Base-by-base conservation (phyloP, 345 rosid genomes). In the Eutrema heterophyllum region DNA sequence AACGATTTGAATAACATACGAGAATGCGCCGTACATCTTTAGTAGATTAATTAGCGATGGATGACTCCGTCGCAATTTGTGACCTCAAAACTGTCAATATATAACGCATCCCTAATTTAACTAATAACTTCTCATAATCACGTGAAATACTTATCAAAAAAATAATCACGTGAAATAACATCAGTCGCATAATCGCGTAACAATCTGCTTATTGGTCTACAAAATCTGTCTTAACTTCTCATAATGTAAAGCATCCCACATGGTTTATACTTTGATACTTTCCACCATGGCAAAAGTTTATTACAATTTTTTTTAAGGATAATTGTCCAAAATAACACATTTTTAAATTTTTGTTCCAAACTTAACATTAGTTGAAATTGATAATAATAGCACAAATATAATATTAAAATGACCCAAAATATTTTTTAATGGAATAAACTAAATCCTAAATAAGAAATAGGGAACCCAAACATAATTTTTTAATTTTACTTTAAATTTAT, bases 211-310 rank as follows among this genome's bases (percentile, higher is more conserved):
- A 24, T n/a, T 45, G 66, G 66, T 55, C 51, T 65, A 48, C 50
- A 55, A 36, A 33, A 65, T 10, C 52, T 58, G 60, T 66, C 51
- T 56, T 29, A 36, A 65, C 51, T 46, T 53, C 27, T 72, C 29
- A 46, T 60, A 71, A 75, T 64, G 67, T 73, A 68, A 70, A 48
- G 80, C 87, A 83, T 48, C 77, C 84, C 88, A 83, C 81, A 83
- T 83, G 90, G 64, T 33, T 9, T 66, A 52, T 68, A 71, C 81
- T 56, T 33, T 33, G 61, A 56, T 56, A 56, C 41, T 80, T 81
- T 70, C 75, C 74, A 61, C 62, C 66, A 69, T 54, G 50, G 60
- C 55, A 70, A 70, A 56, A 59, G 74, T 36, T 53, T 21, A 16
- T 53, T 10, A 62, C 71, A 63, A 18, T 7, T 0, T 0, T 5